A percentile compares a stretch with the other conserved stretches of the same genome.
Evolutionary conservation across 176 grass and related monocot species (phyloP).

Genomic region (Triticum aestivum): DNA sequence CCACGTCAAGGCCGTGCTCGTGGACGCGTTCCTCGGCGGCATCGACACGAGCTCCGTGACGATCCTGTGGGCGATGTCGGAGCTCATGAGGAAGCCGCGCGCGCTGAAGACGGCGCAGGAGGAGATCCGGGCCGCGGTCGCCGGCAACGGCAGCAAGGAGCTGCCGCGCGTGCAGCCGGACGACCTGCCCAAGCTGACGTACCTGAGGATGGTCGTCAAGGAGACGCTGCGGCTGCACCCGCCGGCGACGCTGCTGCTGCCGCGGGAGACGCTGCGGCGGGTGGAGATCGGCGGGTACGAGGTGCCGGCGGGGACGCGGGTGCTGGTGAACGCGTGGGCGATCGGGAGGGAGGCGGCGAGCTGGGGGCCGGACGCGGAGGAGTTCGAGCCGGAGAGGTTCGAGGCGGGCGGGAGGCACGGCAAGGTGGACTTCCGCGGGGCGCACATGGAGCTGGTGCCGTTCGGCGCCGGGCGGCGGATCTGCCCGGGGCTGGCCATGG

Average conservation of each 20-base stretch:
- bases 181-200: slow-evolving; percentile 5
- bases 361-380: not conserved
- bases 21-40: slow-evolving; percentile 14
- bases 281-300: not conserved
- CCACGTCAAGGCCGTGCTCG: slow-evolving; percentile 20
- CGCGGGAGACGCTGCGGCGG: not conserved
- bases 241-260: slow-evolving; percentile 12
- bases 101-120: slow-evolving; percentile 14
- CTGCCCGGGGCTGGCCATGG: slow-evolving; percentile 22
- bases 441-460: slow-evolving; percentile 20
- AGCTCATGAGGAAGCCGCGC: not conserved
- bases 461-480: slow-evolving; percentile 31
- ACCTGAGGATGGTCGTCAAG: slow-evolving; percentile 17
- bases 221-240: slow-evolving; percentile 13
- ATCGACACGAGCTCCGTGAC: not conserved
- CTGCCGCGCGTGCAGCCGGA: not conserved
- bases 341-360: not conserved
- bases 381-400: not conserved
- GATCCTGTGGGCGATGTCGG: slow-evolving; percentile 27
- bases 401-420: not conserved
- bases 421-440: slow-evolving; percentile 14
- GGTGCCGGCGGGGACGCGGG: not conserved
- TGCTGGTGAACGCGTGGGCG: not conserved
- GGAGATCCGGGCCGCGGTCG: not conserved
- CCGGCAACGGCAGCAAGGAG: too few relatives aligned